These are phyloP conservation scores for Graphiopsis chlorocephala DNA, from an alignment of 2,329 filamentous ascomycete species.

Conservation along the genomic window DNA sequence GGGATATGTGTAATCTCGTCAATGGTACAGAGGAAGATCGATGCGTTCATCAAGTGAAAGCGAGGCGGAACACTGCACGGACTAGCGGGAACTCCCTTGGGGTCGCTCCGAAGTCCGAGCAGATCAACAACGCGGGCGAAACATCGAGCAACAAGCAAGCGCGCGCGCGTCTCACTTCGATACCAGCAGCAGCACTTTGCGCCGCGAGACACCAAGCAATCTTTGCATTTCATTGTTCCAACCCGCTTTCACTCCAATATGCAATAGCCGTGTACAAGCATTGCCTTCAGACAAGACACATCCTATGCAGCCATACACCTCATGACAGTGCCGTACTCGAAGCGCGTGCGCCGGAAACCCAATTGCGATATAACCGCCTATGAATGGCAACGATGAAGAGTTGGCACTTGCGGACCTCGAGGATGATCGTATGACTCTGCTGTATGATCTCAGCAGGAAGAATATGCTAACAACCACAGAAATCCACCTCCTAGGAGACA, in stretches of 20 bases:
- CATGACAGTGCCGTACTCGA: slow-evolving; percentile 36
- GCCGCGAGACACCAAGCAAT: not conserved
- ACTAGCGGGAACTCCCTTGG: not conserved
- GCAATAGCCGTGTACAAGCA: not conserved
- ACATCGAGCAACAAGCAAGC: not conserved
- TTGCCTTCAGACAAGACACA: not conserved
- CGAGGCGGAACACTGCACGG: not conserved
- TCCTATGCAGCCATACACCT: slow-evolving; percentile 21
- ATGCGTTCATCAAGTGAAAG: slow-evolving; percentile 5
- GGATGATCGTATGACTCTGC: slow-evolving; percentile 36
- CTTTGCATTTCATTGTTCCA: not conserved
- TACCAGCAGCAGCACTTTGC: not conserved
- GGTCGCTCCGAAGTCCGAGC: not conserved
- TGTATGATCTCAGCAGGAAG: not conserved
- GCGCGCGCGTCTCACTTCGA: slow-evolving; percentile 11
- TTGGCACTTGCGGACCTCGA: slow-evolving; percentile 41
- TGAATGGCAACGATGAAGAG: slow-evolving; percentile 30
- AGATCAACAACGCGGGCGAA: slow-evolving; percentile 5
- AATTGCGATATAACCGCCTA: slow-evolving; percentile 24
- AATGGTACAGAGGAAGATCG: not conserved
- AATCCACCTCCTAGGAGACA: slow-evolving; percentile 73
- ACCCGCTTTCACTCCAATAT: not conserved
- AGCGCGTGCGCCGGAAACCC: slow-evolving; percentile 35
- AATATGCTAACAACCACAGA: slow-evolving; percentile 52
- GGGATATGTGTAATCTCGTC: not conserved